A percentile compares a stretch with the other conserved stretches of the same genome.
phyloP scores from a whole-genome alignment of 768 basidiomycete genomes.

The Podaxis sp. region DNA sequence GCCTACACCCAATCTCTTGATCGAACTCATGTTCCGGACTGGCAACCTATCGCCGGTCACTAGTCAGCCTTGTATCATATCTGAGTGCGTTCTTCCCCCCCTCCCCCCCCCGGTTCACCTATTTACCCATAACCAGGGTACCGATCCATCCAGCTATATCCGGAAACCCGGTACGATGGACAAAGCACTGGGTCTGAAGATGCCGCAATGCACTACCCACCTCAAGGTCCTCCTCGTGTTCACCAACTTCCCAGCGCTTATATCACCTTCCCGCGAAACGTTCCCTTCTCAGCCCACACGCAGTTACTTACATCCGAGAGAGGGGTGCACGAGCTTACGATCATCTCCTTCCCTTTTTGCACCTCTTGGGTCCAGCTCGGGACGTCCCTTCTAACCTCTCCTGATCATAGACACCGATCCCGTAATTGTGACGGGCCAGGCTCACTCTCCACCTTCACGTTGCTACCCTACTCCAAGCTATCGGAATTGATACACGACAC shows the following conservation, averaged over 20 bases:
- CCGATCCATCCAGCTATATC: background rate
- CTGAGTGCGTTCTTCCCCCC: too few species aligned
- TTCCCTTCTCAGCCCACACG: background rate
- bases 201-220: background rate
- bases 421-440: background rate
- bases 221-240: conserved; percentile 2
- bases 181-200: background rate
- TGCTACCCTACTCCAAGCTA: too few species aligned
- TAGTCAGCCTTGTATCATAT: too few species aligned
- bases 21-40: too few species aligned
- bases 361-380: background rate
- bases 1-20: too few species aligned
- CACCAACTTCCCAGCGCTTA: background rate
- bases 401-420: background rate
- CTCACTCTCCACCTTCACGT: too few species aligned
- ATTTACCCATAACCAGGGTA: background rate
- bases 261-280: conserved; percentile 1
- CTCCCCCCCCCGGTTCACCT: too few species aligned
- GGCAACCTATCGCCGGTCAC: too few species aligned
- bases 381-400: background rate
- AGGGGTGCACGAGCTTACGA: too few species aligned
- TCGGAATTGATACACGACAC: too few species aligned
- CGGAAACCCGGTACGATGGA: background rate
- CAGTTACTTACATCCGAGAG: background rate
- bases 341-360: background rate